phyloP scores from a whole-genome alignment of 192 early-diverging fungal genomes.

The Coemansia guatemalensis region DNA sequence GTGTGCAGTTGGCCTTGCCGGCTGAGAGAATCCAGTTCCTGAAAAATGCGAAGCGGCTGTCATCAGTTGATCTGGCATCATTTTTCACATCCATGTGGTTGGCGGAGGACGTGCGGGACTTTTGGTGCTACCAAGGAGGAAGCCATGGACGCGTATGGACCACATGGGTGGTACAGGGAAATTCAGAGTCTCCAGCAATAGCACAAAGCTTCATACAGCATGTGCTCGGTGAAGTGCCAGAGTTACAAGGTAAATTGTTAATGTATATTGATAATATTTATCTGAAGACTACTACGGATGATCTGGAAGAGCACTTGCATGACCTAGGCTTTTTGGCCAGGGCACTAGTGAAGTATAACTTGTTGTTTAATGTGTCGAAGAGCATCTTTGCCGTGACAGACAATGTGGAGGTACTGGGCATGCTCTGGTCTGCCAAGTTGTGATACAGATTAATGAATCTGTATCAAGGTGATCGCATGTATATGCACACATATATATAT shows the following conservation, averaged over 20 bases:
- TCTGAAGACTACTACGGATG: slow-evolving; percentile 8
- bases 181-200: slow-evolving; percentile 22
- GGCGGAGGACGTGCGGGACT: background rate
- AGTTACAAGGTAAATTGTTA: slow-evolving; percentile 6
- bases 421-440: background rate
- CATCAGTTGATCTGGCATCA: background rate
- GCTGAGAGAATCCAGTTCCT: slow-evolving; percentile 7
- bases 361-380: slow-evolving; percentile 18
- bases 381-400: slow-evolving; percentile 1
- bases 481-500: no score
- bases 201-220: slow-evolving; percentile 9
- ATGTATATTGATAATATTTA: slow-evolving; percentile 41
- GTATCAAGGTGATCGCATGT: no score
- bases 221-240: background rate
- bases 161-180: slow-evolving; percentile 19
- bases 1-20: slow-evolving; percentile 13
- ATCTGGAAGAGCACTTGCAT: slow-evolving; percentile 10
- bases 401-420: slow-evolving; percentile 9
- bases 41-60: background rate
- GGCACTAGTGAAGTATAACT: background rate
- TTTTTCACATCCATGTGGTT: slow-evolving; percentile 10
- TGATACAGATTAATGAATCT: no score
- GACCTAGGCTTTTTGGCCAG: slow-evolving; percentile 10
- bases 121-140: slow-evolving; percentile 7
- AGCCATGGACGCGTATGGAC: background rate